A percentile compares a stretch with the other conserved stretches of the same genome.
Evolutionary conservation across 192 early-diverging fungal species (phyloP).

Genomic region (Allomyces arbusculus): DNA sequence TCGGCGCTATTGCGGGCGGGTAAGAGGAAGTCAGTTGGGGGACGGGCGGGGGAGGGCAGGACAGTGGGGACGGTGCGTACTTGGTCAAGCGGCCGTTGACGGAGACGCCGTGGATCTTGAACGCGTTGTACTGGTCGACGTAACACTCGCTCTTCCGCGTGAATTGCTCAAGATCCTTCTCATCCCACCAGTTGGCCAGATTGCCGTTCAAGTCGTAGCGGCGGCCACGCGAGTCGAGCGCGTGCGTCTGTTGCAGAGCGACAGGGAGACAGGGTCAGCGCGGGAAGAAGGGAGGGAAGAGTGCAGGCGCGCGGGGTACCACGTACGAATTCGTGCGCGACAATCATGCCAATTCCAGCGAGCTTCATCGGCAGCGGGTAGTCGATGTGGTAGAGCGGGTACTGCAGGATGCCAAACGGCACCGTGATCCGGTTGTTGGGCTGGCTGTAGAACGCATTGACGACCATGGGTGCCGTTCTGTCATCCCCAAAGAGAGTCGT

Average conservation of each 20-base stretch:
- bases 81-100: background rate
- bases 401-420: background rate
- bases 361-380: background rate
- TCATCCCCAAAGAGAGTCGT: too few species aligned
- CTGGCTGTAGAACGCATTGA: background rate
- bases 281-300: too few species aligned
- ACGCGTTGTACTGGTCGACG: background rate
- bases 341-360: background rate
- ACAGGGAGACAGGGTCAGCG: too few species aligned
- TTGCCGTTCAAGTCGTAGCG: background rate
- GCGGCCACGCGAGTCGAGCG: background rate
- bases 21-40: background rate
- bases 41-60: background rate
- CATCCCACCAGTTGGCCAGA: background rate
- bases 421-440: background rate
- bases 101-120: background rate
- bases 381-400: background rate
- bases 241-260: background rate
- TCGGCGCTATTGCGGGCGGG: background rate
- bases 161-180: background rate
- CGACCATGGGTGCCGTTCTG: background rate
- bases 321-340: background rate
- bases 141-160: background rate
- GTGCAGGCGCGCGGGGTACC: too few species aligned
- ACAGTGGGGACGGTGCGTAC: background rate